Conservation (phyloP, 805 yeast genomes). For the Teunomyces lycoperdinae region DNA sequence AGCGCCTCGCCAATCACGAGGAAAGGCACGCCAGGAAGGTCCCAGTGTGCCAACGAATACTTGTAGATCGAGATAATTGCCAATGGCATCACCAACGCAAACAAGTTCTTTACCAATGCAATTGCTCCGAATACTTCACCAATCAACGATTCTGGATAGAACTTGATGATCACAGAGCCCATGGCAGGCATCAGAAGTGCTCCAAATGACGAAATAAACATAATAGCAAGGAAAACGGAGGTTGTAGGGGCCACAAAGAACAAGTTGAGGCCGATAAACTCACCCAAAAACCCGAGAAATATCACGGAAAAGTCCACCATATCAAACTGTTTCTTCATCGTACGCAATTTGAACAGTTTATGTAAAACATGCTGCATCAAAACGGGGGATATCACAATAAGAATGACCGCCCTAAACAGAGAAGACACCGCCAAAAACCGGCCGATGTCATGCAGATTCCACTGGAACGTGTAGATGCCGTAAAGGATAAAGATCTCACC, state of each 20-base stretch:
- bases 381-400: constrained; percentile 54
- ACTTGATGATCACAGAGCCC: constrained; percentile 59
- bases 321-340: constrained; percentile 48
- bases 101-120: constrained; percentile 53
- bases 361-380: constrained; percentile 36
- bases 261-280: constrained; percentile 35
- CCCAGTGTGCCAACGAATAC: constrained; percentile 21
- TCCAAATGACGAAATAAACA: constrained; percentile 45
- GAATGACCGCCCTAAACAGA: constrained; percentile 44
- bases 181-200: constrained; percentile 55
- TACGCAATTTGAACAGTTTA: constrained; percentile 24
- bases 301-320: constrained; percentile 44
- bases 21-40: constrained; percentile 30
- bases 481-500: constrained; percentile 48
- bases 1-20: constrained; percentile 7
- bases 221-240: constrained; percentile 25
- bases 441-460: constrained; percentile 57
- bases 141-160: constrained; percentile 52
- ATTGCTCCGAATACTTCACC: constrained; percentile 77
- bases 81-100: constrained; percentile 50
- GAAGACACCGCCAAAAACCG: constrained; percentile 53
- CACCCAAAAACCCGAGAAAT: constrained; percentile 34
- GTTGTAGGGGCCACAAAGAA: constrained; percentile 30
- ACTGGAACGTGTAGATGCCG: constrained; percentile 49
- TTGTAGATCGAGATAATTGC: constrained; percentile 46